Percentiles rank a stretch among this genome's conserved stretches.
phyloP scores from a whole-genome alignment of 2,329 filamentous ascomycete genomes.

The Lomentospora prolificans region DNA sequence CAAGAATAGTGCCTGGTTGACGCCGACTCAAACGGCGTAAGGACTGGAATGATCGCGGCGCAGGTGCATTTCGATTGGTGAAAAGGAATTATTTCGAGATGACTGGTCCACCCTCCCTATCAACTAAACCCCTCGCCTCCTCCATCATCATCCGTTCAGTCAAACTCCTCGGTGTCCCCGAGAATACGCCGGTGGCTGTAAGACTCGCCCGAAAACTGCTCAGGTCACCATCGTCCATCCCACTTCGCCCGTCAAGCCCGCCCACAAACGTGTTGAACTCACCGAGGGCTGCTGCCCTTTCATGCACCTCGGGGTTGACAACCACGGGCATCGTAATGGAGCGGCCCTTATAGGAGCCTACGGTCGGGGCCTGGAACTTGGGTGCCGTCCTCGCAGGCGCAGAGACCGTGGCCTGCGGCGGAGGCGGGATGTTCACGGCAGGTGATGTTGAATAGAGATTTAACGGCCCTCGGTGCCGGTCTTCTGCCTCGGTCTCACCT shows the following conservation, averaged over 20 bases:
- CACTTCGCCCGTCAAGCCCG: conserved; percentile 40
- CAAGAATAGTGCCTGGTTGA: not conserved
- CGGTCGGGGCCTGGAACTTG: conserved; percentile 29
- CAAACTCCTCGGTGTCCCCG: conserved; percentile 35
- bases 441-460: conserved; percentile 6
- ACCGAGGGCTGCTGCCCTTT: conserved; percentile 36
- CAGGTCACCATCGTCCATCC: conserved; percentile 34
- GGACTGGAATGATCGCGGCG: too few relatives aligned
- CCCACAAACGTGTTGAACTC: conserved; percentile 42
- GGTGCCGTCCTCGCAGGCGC: conserved; percentile 12
- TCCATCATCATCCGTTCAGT: conserved; percentile 40
- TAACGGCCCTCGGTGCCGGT: not conserved
- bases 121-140: conserved; percentile 21
- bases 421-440: conserved; percentile 2
- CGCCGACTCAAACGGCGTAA: too few relatives aligned
- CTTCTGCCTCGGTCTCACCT: not conserved
- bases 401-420: conserved; percentile 16
- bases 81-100: not conserved
- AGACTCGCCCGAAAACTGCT: conserved; percentile 33
- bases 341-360: conserved; percentile 45
- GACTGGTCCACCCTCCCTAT: not conserved
- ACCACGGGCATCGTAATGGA: conserved; percentile 43
- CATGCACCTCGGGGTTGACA: conserved; percentile 36
- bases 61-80: too few relatives aligned
- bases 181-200: conserved; percentile 26